Percentiles rank a stretch among this genome's conserved stretches.
Evolutionary conservation across 805 yeast genomes (phyloP).

Genomic region (Tetrapisispora phaffii): DNA sequence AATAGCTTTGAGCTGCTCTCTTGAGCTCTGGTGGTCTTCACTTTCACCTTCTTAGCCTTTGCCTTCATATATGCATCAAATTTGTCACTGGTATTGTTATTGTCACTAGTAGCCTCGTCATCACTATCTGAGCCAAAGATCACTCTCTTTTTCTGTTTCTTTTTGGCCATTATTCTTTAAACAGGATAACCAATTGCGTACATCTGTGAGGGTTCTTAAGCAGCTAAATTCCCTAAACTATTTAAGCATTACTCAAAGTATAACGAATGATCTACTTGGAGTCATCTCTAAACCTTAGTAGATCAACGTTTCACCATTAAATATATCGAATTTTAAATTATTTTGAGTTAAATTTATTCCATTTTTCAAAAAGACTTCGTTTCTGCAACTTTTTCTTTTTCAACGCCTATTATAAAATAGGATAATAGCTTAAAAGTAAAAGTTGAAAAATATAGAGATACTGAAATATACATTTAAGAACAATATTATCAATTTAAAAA

Average conservation of each 20-base stretch:
- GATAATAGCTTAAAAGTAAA: neutral
- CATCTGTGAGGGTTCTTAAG: no score
- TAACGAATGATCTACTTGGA: neutral
- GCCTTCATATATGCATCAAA: neutral
- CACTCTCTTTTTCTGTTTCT: neutral
- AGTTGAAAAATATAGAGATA: neutral
- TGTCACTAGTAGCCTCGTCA: neutral
- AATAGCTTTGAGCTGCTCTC: neutral
- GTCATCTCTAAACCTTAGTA: neutral
- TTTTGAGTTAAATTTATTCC: conserved; percentile 1
- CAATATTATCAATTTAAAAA: no score
- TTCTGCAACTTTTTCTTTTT: neutral
- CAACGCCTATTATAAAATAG: neutral
- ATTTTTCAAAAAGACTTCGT: neutral
- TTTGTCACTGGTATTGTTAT: neutral
- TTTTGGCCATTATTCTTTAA: neutral
- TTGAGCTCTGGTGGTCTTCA: neutral
- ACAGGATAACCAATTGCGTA: no score
- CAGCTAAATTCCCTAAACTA: no score
- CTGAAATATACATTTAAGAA: neutral
- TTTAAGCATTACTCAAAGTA: no score
- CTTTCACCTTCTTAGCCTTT: neutral
- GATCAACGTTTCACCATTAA: neutral
- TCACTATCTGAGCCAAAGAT: neutral
- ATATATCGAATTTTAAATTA: neutral